Conservation (phyloP, 129 eudicot species). For the Heracleum sosnowskyi region DNA sequence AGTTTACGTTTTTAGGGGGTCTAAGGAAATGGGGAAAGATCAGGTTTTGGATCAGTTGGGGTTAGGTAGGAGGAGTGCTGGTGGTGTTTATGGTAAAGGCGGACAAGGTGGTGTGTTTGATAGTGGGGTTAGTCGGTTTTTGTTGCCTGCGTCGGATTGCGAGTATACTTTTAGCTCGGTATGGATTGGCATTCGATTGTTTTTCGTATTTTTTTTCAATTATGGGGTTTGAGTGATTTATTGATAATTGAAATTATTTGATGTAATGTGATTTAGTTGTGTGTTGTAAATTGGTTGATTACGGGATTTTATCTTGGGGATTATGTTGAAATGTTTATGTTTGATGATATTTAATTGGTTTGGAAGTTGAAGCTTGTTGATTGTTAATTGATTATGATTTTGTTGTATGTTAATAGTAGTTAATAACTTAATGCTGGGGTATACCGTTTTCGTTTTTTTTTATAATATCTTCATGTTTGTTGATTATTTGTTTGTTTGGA, state of each 20-base stretch:
- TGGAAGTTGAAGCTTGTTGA: neutral
- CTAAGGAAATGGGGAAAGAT: conserved; percentile 74
- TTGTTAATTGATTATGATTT: no score
- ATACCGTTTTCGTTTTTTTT: no score
- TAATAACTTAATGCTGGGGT: no score
- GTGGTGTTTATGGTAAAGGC: conserved; percentile 43
- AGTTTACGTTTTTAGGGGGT: conserved; percentile 79
- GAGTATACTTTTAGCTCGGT: conserved; percentile 77
- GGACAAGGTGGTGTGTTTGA: conserved; percentile 27
- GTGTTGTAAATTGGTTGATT: neutral
- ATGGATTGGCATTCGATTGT: neutral
- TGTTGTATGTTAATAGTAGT: neutral
- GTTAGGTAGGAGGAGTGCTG: conserved; percentile 47
- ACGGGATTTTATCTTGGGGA: neutral
- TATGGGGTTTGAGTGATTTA: no score
- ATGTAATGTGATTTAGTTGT: neutral
- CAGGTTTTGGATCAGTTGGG: conserved; percentile 94
- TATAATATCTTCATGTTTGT: neutral
- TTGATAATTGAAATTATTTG: neutral
- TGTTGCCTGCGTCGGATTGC: conserved; percentile 89
- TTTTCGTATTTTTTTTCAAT: no score
- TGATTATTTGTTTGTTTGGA: neutral
- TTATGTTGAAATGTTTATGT: no score
- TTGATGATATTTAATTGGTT: neutral
- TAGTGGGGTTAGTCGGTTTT: conserved; percentile 54